A percentile compares a stretch with the other conserved stretches of the same genome.
phyloP scores from a whole-genome alignment of 2,329 filamentous ascomycete genomes.

The Ophiostoma montium region DNA sequence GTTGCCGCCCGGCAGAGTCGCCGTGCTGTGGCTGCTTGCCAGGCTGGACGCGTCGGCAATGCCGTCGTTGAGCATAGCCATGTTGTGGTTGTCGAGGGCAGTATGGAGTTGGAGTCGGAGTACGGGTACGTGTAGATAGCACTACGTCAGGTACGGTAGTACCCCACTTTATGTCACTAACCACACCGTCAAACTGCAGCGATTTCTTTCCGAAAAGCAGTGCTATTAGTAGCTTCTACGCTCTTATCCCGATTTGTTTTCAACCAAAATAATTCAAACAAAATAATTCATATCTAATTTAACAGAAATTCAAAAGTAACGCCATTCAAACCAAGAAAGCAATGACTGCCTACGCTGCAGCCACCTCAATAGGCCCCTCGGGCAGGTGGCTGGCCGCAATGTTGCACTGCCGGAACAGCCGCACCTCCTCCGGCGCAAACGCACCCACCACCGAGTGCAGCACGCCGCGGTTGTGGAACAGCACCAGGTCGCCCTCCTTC shows the following conservation, averaged over 20 bases:
- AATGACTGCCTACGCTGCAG: background rate
- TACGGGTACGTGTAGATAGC: background rate
- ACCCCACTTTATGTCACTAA: too few relatives aligned
- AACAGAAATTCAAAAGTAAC: background rate
- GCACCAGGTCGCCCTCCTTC: conserved; percentile 60
- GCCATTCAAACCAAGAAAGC: background rate
- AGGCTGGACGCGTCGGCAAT: conserved; percentile 11
- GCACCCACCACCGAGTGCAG: conserved; percentile 64
- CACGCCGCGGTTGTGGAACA: conserved; percentile 67
- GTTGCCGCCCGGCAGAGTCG: conserved; percentile 5
- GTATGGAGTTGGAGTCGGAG: background rate
- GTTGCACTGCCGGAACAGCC: conserved; percentile 68
- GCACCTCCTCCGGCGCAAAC: conserved; percentile 56
- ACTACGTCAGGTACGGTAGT: background rate
- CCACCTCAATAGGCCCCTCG: conserved; percentile 3
- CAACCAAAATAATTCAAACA: background rate
- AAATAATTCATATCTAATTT: background rate
- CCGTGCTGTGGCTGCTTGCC: conserved; percentile 11
- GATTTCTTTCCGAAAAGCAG: too few relatives aligned
- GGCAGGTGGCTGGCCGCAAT: conserved; percentile 43
- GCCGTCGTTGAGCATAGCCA: conserved; percentile 9
- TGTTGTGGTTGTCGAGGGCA: background rate
- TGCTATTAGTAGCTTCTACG: too few relatives aligned
- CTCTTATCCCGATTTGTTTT: too few relatives aligned
- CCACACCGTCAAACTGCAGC: too few relatives aligned